These are phyloP conservation scores for Penicillium bovifimosum DNA, from an alignment of 495 filamentous ascomycete genomes.

Conservation along the genomic window DNA sequence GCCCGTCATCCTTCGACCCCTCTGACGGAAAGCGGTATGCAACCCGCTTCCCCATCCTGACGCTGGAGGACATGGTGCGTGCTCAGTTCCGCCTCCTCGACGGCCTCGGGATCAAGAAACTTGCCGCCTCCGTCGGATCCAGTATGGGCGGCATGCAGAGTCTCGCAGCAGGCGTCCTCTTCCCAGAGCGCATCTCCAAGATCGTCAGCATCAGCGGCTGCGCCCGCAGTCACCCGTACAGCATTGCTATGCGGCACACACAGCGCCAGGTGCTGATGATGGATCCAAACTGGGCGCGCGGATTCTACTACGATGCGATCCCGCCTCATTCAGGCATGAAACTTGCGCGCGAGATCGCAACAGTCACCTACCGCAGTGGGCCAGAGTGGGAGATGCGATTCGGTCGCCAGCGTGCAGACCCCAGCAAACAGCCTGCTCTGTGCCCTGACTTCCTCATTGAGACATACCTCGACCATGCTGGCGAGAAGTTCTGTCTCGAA, in stretches of 20 bases:
- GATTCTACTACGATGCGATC: constrained; percentile 85
- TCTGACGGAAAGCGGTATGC: constrained; percentile 84
- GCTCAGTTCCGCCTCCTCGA: constrained; percentile 92
- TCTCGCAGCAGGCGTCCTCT: constrained; percentile 81
- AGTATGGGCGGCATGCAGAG: constrained; percentile 99
- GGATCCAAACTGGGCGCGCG: constrained; percentile 96
- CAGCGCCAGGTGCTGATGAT: constrained; percentile 98
- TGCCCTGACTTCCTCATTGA: constrained; percentile 98
- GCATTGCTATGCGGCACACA: constrained; percentile 98
- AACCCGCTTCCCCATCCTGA: constrained; percentile 94
- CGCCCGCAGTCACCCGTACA: constrained; percentile 93
- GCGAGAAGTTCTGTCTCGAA: constrained; percentile 98
- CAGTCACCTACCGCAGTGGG: constrained; percentile 92
- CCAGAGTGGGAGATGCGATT: constrained; percentile 98
- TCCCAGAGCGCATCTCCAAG: constrained; percentile 71
- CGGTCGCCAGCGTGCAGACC: constrained; percentile 80
- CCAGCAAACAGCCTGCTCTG: constrained; percentile 77
- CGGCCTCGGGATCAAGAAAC: constrained; percentile 64
- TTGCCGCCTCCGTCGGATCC: constrained; percentile 89
- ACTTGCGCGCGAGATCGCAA: constrained; percentile 93
- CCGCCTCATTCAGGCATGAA: constrained; percentile 97
- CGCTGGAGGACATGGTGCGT: constrained; percentile 95
- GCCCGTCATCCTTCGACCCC: constrained; percentile 82
- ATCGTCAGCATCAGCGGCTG: constrained; percentile 92
- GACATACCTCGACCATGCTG: constrained; percentile 96